These are phyloP conservation scores for Malus hybrid DNA, from an alignment of 331 rosid species.

Conservation along the genomic window DNA sequence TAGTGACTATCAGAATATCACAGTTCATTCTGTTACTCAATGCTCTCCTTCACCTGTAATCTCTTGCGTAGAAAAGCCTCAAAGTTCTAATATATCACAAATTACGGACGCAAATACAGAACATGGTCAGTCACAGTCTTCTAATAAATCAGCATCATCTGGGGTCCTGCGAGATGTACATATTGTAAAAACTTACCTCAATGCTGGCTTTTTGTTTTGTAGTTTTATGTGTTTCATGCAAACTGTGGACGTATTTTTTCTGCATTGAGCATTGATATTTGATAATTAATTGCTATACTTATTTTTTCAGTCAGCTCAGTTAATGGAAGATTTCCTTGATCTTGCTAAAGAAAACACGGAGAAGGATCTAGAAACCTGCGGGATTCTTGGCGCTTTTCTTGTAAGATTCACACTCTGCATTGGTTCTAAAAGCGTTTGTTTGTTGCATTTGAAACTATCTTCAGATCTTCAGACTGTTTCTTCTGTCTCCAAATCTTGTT, in stretches of 20 bases:
- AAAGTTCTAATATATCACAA: constrained; percentile 42
- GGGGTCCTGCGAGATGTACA: constrained; percentile 49
- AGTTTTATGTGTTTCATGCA: not conserved
- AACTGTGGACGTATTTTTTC: not conserved
- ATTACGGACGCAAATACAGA: constrained; percentile 44
- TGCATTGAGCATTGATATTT: constrained; percentile 6
- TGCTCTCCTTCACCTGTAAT: constrained; percentile 55
- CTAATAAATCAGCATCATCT: constrained; percentile 37
- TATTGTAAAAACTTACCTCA: constrained; percentile 46
- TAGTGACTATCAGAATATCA: constrained; percentile 9
- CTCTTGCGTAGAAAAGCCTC: constrained; percentile 40
- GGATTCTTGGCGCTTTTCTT: constrained; percentile 69
- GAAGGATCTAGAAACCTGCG: constrained; percentile 81
- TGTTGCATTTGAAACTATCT: not conserved
- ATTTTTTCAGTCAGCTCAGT: constrained; percentile 48
- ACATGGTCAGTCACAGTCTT: constrained; percentile 23
- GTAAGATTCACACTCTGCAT: constrained; percentile 38
- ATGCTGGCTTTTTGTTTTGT: not conserved
- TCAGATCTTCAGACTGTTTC: not conserved
- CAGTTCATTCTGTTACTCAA: constrained; percentile 42
- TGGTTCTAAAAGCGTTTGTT: not conserved
- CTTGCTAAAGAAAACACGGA: constrained; percentile 60
- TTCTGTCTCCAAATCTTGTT: not conserved
- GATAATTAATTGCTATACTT: constrained; percentile 9
- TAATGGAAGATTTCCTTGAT: constrained; percentile 71